Evolutionary conservation across 1,284 basidiomycete genomes (phyloP).

Genomic region (Farysia itapuensis): DNA sequence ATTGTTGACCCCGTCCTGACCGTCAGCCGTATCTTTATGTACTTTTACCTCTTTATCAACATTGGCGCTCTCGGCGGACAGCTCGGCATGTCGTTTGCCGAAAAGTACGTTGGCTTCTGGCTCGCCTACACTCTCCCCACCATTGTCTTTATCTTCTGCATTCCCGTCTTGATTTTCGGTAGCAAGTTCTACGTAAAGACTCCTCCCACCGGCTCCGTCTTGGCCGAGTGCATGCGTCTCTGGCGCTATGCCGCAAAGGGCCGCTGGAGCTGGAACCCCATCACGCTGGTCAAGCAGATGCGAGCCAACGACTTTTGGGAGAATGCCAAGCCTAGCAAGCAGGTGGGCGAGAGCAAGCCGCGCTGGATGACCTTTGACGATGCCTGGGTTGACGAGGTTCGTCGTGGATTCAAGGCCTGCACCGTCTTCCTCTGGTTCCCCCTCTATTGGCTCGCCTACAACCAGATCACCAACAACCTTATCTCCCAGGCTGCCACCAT

Average conservation of each 20-base stretch:
- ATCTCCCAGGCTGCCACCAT: slow-evolving; percentile 64
- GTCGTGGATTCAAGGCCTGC: slow-evolving; percentile 80
- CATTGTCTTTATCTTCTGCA: slow-evolving; percentile 63
- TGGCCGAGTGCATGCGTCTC: slow-evolving; percentile 65
- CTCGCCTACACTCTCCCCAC: slow-evolving; percentile 62
- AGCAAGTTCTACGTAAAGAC: slow-evolving; percentile 70
- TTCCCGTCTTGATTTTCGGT: slow-evolving; percentile 71
- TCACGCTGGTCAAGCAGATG: slow-evolving; percentile 44
- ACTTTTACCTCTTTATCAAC: slow-evolving; percentile 60
- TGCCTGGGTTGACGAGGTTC: slow-evolving; percentile 75
- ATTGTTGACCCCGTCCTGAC: slow-evolving; percentile 79
- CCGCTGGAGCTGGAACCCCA: slow-evolving; percentile 60
- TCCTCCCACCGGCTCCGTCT: slow-evolving; percentile 77
- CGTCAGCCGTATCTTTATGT: slow-evolving; percentile 56
- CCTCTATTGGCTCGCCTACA: slow-evolving; percentile 63
- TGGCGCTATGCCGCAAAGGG: slow-evolving; percentile 54
- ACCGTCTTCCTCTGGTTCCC: slow-evolving; percentile 75
- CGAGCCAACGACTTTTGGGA: slow-evolving; percentile 76
- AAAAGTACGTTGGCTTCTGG: slow-evolving; percentile 62
- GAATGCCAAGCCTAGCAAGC: slow-evolving; percentile 69
- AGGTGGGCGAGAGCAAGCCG: slow-evolving; percentile 53
- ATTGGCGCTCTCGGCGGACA: slow-evolving; percentile 58
- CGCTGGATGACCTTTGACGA: slow-evolving; percentile 64
- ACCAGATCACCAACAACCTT: slow-evolving; percentile 70
- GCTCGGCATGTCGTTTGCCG: slow-evolving; percentile 61